These are phyloP conservation scores for Scopulariopsis brevicaulis DNA, from an alignment of 2,329 filamentous ascomycete genomes.

Conservation along the genomic window DNA sequence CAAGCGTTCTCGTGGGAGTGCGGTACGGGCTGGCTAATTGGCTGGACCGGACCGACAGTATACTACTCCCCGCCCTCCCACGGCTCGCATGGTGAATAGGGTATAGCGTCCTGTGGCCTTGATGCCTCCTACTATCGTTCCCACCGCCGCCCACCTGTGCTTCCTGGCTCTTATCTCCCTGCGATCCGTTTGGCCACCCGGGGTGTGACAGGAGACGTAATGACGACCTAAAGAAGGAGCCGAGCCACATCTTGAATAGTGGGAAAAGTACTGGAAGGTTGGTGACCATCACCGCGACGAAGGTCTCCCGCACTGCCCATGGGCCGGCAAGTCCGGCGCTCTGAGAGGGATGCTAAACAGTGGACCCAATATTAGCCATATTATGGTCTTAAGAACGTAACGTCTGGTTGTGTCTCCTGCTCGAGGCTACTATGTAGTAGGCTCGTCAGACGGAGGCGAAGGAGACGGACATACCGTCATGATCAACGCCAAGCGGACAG, in stretches of 20 bases:
- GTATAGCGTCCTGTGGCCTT: background rate
- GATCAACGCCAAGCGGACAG: background rate
- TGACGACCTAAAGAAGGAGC: constrained; percentile 13
- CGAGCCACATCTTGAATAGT: constrained; percentile 26
- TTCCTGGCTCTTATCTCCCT: background rate
- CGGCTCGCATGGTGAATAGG: background rate
- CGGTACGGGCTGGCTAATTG: background rate
- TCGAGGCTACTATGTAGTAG: background rate
- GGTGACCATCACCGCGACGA: constrained; percentile 29
- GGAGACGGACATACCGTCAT: background rate
- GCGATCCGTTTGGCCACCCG: background rate
- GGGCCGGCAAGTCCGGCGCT: constrained; percentile 26
- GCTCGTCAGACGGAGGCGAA: background rate
- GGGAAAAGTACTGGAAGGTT: constrained; percentile 34
- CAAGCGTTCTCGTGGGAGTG: background rate
- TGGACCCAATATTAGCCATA: background rate
- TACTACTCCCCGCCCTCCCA: background rate
- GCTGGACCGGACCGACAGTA: background rate
- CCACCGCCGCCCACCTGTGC: background rate
- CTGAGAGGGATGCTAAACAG: constrained; percentile 23
- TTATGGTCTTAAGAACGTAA: background rate
- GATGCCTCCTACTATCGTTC: background rate
- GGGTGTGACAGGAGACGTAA: background rate
- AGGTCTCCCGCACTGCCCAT: constrained; percentile 31
- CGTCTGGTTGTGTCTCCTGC: background rate